A percentile compares a stretch with the other conserved stretches of the same genome.
phyloP scores from a whole-genome alignment of 2,329 filamentous ascomycete genomes.

The Aspergillus luchuensis region DNA sequence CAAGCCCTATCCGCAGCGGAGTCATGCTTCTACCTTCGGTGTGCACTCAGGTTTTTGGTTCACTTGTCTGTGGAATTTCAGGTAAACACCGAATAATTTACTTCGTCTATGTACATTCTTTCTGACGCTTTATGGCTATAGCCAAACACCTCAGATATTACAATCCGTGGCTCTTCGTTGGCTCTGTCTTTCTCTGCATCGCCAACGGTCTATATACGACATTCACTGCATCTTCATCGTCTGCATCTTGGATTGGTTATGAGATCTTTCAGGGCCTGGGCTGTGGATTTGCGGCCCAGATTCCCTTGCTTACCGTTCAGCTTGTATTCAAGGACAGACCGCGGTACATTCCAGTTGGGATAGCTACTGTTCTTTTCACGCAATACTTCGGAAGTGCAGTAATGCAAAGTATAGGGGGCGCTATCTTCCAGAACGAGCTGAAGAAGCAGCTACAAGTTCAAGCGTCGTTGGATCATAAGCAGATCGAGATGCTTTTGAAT shows the following conservation, averaged over 20 bases:
- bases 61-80: too few species aligned
- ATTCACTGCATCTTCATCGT: too few species aligned
- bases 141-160: too few species aligned
- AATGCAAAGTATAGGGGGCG: slow-evolving; percentile 14
- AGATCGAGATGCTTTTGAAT: slow-evolving; percentile 11
- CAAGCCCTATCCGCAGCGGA: too few species aligned
- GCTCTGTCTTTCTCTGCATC: too few species aligned
- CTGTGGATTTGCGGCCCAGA: slow-evolving; percentile 12
- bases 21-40: too few species aligned
- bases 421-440: slow-evolving; percentile 15
- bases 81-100: too few species aligned
- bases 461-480: slow-evolving; percentile 1
- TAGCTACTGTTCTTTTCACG: slow-evolving; percentile 13
- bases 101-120: too few species aligned
- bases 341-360: slow-evolving; percentile 8
- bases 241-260: slow-evolving; percentile 13
- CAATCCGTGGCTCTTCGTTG: too few species aligned
- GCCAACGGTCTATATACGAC: too few species aligned
- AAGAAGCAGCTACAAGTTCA: slow-evolving; percentile 5
- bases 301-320: slow-evolving; percentile 15
- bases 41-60: too few species aligned
- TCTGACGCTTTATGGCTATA: too few species aligned
- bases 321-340: slow-evolving; percentile 10
- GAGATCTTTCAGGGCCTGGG: slow-evolving; percentile 19
- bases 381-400: slow-evolving; percentile 19